Base-by-base conservation (phyloP, 768 basidiomycete species). In the Lactarius akahatsu region DNA sequence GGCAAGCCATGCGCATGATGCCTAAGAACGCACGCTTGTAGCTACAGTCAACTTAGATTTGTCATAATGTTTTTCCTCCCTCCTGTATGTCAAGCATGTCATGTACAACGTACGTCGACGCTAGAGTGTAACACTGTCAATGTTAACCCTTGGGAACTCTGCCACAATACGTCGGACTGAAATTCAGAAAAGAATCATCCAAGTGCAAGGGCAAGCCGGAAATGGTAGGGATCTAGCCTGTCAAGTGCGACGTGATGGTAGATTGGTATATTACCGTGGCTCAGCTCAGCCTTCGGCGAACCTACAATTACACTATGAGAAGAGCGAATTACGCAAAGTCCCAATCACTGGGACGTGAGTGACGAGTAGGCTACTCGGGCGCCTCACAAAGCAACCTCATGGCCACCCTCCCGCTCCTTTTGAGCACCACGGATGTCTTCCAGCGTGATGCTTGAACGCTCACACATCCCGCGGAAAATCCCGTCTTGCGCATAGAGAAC, bases 381-480 rank as follows among this genome's bases (percentile, higher is more conserved):
- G 5, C 11, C 15, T 40, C 40, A 40, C 40, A 16, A 40, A 40
- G 15, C 43, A 26, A 63, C 15, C 47, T 59, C 56, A 16, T 62
- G 56, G 4, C 56, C 45, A 6, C 47, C 47, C 59, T 65, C 71
- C 43, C 64, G 65, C 54, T 63, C 69, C 66, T 78, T 77, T 28
- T 72, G 76, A 11, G 79, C 80, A 26, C 64, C 74, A 62, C 73
- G 76, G 65, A 94, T 85, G 74, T 95, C 93, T 40, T 88, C 85
- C 16, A 88, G 73, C 20, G 85, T 80, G 69, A 95, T 91, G 34
- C 84, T 83, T n/a, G 90, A 90, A 64, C 85, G 86, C 32, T 92
- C 87, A 72, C 92, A 94, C 92, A 96, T 95, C 57, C 86, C 85
- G 50, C 86, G 83, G 80, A 96, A 96, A 69, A 92, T 88, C 2